These are phyloP conservation scores for Hippophae rhamnoides DNA, from an alignment of 306 rosid species.

Conservation along the genomic window DNA sequence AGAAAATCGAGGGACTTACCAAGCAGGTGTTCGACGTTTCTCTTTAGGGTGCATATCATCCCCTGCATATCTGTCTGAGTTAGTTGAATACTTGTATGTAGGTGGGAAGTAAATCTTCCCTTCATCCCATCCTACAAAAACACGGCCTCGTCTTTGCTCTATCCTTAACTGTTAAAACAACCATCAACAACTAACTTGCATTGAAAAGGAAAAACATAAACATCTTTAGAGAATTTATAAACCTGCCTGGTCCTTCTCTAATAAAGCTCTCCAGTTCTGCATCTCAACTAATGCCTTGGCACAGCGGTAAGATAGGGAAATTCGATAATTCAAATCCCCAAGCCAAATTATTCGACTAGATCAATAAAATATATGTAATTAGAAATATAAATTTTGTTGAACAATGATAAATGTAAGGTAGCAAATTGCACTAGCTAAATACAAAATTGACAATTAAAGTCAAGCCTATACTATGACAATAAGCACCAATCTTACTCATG, in stretches of 20 bases:
- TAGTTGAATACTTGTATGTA: conserved; percentile 91
- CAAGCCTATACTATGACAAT: not conserved
- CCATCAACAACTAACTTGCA: conserved; percentile 11
- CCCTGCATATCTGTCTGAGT: conserved; percentile 93
- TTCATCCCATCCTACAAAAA: conserved; percentile 86
- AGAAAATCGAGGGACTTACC: conserved; percentile 37
- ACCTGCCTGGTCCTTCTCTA: conserved; percentile 92
- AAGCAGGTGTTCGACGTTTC: conserved; percentile 95
- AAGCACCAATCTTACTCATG: conserved; percentile 70
- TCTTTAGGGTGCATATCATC: conserved; percentile 92
- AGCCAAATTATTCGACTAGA: conserved; percentile 94
- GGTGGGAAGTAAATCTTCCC: conserved; percentile 98
- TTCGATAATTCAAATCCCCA: conserved; percentile 30
- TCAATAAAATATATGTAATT: conserved; percentile 6
- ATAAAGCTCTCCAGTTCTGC: conserved; percentile 98
- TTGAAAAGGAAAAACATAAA: conserved; percentile 3
- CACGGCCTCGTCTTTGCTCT: conserved; percentile 89
- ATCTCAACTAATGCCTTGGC: conserved; percentile 97
- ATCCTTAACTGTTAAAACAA: conserved; percentile 61
- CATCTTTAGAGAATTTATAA: conserved; percentile 9
- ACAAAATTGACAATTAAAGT: not conserved
- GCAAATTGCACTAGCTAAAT: not conserved
- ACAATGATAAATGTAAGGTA: not conserved
- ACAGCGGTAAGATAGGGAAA: conserved; percentile 79
- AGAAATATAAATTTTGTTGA: conserved; percentile 11